These are phyloP conservation scores for Testicularia cyperi DNA, from an alignment of 1,284 basidiomycete species.

Conservation along the genomic window DNA sequence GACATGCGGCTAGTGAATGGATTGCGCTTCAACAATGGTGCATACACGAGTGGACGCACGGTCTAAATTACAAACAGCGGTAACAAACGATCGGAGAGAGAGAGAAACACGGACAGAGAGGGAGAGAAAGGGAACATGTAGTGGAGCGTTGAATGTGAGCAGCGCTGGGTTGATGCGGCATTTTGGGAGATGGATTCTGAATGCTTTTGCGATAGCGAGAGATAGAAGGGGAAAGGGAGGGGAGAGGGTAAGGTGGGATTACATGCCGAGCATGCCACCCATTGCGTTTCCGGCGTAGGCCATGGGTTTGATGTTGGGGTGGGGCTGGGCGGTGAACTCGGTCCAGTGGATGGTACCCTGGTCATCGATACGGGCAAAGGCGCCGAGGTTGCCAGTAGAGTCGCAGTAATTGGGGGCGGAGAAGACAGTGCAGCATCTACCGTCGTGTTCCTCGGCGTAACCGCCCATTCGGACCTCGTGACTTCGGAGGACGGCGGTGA, in stretches of 20 bases:
- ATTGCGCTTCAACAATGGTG: no score
- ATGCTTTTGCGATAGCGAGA: constrained; percentile 1
- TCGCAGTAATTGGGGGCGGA: constrained; percentile 60
- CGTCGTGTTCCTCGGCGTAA: constrained; percentile 85
- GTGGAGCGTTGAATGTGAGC: no score
- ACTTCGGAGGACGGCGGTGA: constrained; percentile 87
- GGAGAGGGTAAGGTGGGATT: not conserved
- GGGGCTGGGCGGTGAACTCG: constrained; percentile 81
- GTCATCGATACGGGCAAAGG: constrained; percentile 69
- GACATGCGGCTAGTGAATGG: no score
- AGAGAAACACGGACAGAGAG: no score
- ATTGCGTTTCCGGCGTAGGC: constrained; percentile 67
- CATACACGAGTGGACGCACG: no score
- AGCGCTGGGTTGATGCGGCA: not conserved
- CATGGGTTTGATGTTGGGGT: constrained; percentile 90
- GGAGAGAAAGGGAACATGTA: no score
- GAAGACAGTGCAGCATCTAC: constrained; percentile 79
- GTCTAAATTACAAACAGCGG: no score
- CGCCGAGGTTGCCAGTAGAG: constrained; percentile 62
- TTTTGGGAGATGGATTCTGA: no score
- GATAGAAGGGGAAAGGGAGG: not conserved
- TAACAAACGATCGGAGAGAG: no score
- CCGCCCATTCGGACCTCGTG: constrained; percentile 92
- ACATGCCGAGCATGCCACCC: constrained; percentile 43
- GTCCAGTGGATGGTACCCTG: constrained; percentile 72